Percentiles rank a stretch among this genome's conserved stretches.
These are phyloP conservation scores for Cylindrotheca closterium DNA, from an alignment of 108 stramenopile genomes.

Conservation along the genomic window DNA sequence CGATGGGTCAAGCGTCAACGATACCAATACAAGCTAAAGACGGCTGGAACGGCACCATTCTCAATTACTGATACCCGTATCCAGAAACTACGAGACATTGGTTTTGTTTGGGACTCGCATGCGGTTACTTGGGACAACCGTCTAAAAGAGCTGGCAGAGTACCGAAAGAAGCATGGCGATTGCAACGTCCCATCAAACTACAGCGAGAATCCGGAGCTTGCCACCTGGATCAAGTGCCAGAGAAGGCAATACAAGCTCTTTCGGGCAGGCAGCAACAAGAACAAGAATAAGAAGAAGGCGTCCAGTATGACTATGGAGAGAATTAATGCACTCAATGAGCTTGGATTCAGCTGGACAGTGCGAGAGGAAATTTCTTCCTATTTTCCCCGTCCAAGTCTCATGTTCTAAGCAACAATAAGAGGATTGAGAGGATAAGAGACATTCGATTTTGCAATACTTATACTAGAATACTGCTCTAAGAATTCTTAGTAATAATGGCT, in stretches of 20 bases:
- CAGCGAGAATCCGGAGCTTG: slow-evolving; percentile 51
- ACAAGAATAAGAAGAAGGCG: slow-evolving; percentile 26
- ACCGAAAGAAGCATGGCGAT: slow-evolving; percentile 25
- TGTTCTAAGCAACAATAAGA: no score
- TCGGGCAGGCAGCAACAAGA: slow-evolving; percentile 42
- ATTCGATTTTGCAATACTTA: no score
- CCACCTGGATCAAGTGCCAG: slow-evolving; percentile 26
- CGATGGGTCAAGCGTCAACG: no score
- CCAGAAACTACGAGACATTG: slow-evolving; percentile 32
- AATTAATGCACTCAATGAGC: slow-evolving; percentile 28
- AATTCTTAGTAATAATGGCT: no score
- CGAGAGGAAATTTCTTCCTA: no score
- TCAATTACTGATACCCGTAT: slow-evolving; percentile 12
- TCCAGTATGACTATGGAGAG: slow-evolving; percentile 34
- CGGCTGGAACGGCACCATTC: no score
- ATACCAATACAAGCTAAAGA: no score
- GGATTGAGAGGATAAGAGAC: no score
- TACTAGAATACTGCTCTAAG: no score
- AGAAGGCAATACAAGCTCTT: no score
- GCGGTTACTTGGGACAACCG: slow-evolving; percentile 31
- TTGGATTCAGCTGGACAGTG: slow-evolving; percentile 34
- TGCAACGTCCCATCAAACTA: slow-evolving; percentile 55
- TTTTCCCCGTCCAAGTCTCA: no score
- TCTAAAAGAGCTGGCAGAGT: slow-evolving; percentile 13
- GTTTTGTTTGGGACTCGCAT: slow-evolving; percentile 50